A percentile compares a stretch with the other conserved stretches of the same genome.
phyloP scores from a whole-genome alignment of 139 green algal species.

The Axilococcus clingmanii region DNA sequence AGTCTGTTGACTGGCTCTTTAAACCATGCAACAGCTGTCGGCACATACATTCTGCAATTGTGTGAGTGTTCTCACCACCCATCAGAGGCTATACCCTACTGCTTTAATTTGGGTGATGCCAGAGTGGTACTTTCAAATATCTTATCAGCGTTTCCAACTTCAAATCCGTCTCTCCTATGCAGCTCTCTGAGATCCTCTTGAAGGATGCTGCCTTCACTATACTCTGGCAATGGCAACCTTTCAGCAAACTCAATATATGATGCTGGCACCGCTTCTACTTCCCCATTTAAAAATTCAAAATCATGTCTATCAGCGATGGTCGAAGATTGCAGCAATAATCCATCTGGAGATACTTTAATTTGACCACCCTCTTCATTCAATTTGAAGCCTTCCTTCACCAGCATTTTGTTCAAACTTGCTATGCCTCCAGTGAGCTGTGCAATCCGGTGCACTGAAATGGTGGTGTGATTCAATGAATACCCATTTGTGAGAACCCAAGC shows the following conservation, averaged over 20 bases:
- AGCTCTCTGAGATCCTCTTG: constrained; percentile 42
- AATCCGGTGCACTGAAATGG: constrained; percentile 62
- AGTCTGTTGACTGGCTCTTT: too few relatives aligned
- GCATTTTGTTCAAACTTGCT: constrained; percentile 26
- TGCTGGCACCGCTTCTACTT: constrained; percentile 23
- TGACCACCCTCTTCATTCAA: constrained; percentile 53
- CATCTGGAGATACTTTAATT: constrained; percentile 60
- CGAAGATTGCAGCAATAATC: constrained; percentile 56
- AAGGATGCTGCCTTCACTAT: constrained; percentile 9
- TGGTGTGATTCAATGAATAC: constrained; percentile 74
- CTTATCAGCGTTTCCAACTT: constrained; percentile 63
- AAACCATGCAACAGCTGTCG: too few relatives aligned
- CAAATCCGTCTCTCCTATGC: constrained; percentile 74
- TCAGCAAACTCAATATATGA: constrained; percentile 78
- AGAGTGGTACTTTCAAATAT: constrained; percentile 71
- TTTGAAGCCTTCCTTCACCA: constrained; percentile 40
- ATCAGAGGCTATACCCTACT: too few relatives aligned
- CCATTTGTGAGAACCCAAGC: constrained; percentile 73
- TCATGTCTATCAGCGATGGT: constrained; percentile 52
- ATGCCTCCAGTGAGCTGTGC: constrained; percentile 25
- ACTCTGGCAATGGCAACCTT: constrained; percentile 48
- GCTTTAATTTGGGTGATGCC: constrained; percentile 9
- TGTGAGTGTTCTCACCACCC: too few relatives aligned
- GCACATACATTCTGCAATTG: too few relatives aligned
- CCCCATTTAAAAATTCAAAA: constrained; percentile 41